phyloP scores from a whole-genome alignment of 108 stramenopile species.

The Aurantiochytrium sp. region DNA sequence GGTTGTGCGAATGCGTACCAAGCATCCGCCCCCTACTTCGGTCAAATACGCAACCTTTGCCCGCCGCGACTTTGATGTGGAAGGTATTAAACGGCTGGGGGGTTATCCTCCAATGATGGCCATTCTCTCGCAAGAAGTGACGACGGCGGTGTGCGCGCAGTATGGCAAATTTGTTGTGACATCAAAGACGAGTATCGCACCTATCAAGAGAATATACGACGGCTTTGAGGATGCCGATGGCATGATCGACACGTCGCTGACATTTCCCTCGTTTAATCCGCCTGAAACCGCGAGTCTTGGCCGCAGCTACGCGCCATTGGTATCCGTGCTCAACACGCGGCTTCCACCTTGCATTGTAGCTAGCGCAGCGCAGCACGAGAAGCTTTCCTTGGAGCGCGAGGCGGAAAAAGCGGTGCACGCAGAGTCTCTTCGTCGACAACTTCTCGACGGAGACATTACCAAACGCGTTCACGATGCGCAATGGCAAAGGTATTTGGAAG shows the following conservation, averaged over 20 bases:
- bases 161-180: slow-evolving; percentile 47
- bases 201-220: not conserved
- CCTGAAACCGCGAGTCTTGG: not conserved
- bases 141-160: slow-evolving; percentile 53
- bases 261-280: not conserved
- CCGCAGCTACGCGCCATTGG: not conserved
- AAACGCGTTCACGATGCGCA: not conserved
- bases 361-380: not conserved
- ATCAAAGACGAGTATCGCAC: not conserved
- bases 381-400: not conserved
- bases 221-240: not conserved
- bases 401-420: not conserved
- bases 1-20: slow-evolving; percentile 20
- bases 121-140: slow-evolving; percentile 40
- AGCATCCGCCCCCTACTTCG: slow-evolving; percentile 42
- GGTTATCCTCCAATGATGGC: slow-evolving; percentile 38
- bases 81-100: slow-evolving; percentile 42
- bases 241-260: not conserved
- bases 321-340: not conserved
- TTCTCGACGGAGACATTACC: not conserved
- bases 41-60: slow-evolving; percentile 54
- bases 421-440: not conserved
- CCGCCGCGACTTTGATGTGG: slow-evolving; percentile 34
- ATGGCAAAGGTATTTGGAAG: not conserved
- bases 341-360: not conserved